These are phyloP conservation scores for Ceratocystis eucalypticola DNA, from an alignment of 2,329 filamentous ascomycete species.

Conservation along the genomic window DNA sequence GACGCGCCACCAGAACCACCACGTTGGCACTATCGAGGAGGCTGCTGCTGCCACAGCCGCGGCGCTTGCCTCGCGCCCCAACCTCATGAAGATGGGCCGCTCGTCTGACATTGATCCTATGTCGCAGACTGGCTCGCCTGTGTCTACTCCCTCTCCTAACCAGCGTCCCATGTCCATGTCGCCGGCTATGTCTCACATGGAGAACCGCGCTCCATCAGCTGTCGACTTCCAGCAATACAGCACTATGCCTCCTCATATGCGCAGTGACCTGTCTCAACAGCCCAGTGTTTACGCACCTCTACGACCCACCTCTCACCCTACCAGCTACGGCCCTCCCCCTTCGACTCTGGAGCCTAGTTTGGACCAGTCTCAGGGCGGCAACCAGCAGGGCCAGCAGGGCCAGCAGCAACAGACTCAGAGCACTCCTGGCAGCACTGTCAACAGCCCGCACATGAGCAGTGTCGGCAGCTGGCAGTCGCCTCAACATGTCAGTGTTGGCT, in stretches of 20 bases:
- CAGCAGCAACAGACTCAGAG: conserved; percentile 48
- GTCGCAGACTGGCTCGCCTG: conserved; percentile 58
- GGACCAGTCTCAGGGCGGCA: conserved; percentile 39
- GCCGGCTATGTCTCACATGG: conserved; percentile 48
- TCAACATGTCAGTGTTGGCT: conserved; percentile 30
- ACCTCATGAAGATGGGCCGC: conserved; percentile 30
- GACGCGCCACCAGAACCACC: conserved; percentile 89
- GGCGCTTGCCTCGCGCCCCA: conserved; percentile 50
- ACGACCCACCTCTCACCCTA: conserved; percentile 75
- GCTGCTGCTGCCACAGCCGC: conserved; percentile 79
- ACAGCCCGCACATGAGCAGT: conserved; percentile 72
- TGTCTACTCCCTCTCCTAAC: conserved; percentile 72
- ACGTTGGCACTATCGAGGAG: conserved; percentile 89
- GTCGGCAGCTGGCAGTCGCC: conserved; percentile 69
- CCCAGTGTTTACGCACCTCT: conserved; percentile 48
- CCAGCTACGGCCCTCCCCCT: conserved; percentile 65
- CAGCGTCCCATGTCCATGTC: conserved; percentile 69
- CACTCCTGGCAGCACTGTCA: conserved; percentile 53
- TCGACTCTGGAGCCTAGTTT: conserved; percentile 68
- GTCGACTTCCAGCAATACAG: conserved; percentile 55
- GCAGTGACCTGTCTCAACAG: conserved; percentile 57
- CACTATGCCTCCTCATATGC: conserved; percentile 69
- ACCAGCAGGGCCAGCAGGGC: conserved; percentile 26
- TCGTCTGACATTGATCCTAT: conserved; percentile 57
- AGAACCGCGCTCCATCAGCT: conserved; percentile 1